Base-by-base conservation (phyloP, 1,284 basidiomycete species). In the Singerocomus rubriflavus region DNA sequence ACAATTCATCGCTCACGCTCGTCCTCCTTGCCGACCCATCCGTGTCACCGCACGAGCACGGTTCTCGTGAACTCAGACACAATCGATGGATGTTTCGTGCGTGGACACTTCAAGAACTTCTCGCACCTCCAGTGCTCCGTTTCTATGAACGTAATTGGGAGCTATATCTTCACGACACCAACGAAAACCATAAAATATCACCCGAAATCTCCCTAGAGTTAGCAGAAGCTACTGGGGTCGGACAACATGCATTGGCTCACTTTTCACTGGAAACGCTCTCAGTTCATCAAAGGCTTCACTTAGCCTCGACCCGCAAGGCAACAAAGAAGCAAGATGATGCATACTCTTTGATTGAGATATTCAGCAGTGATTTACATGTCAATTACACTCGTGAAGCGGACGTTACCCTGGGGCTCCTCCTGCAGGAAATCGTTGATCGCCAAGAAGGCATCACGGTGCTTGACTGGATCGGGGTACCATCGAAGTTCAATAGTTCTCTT, bases 11-110 rank as follows among this genome's bases (percentile, higher is more conserved):
- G 3, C 37, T 59, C 35, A 59, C 59, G 1, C 44, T 59, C 16
- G 37, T 60, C 13, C 46, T 46, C 34, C 55, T 57, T 27, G 41
- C 55, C 34, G 26, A 40, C 21, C 46, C 37, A 35, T 57, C 46
- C 27, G n/a, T 26, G 25, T 43, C 45, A 4, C 50, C 33, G 3
- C 33, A 21, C 5, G 0, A 31, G 21, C 21, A 4, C 4, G 21
- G 21, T 11, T 40, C 53, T 6, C 14, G 9, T 17, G 12, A 31
- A 1, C 52, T 61, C 8, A 33, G 45, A 21, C 8, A 49, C 11
- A 60, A 57, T 27, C 13, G 52, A n/a, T 58, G 57, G 57, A 61
- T 58, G 45, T 56, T 31, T 10, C 59, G 59, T 7, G 54, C 46
- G 2, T 21, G 21, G 21, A 21, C 21, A 21, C 21, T 21, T 21